Evolutionary conservation across 768 basidiomycete species (phyloP).

Genomic region (Gymnopilus junonius): DNA sequence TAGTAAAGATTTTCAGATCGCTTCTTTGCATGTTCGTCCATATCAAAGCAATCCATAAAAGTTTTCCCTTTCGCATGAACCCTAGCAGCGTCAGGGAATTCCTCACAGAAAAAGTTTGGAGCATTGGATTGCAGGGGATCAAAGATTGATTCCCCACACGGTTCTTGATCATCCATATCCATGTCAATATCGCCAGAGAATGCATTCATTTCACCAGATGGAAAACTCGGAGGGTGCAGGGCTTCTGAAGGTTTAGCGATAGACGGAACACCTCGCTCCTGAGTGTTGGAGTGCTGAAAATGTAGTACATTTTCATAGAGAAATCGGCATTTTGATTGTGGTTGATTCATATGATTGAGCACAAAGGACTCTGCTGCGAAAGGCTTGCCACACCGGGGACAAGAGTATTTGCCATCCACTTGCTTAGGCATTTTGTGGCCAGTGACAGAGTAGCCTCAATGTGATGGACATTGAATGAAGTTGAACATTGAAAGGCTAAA

Average conservation of each 20-base stretch:
- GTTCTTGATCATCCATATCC: neutral
- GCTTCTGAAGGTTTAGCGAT: neutral
- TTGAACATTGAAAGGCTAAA: neutral
- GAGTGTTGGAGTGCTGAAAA: neutral
- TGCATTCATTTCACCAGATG: neutral
- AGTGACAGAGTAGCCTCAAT: neutral
- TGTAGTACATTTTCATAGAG: neutral
- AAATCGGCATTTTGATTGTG: neutral
- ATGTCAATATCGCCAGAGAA: neutral
- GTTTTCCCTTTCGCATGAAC: conserved; percentile 19
- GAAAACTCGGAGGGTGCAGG: neutral
- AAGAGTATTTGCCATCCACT: neutral
- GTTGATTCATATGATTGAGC: conserved; percentile 5
- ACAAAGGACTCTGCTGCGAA: neutral
- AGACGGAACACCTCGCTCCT: neutral
- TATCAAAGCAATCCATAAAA: conserved; percentile 31
- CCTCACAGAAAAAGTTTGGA: neutral
- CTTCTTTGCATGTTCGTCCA: conserved; percentile 24
- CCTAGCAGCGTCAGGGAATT: conserved; percentile 10
- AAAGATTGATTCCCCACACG: neutral
- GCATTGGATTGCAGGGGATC: neutral
- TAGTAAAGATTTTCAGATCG: conserved; percentile 30
- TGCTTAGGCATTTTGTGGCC: neutral
- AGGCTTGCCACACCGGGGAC: neutral
- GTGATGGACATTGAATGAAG: neutral